Evolutionary conservation across 2,329 filamentous ascomycete genomes (phyloP), one percentile per base, ranked within the genome.

Genomic region (Amylocarpus encephaloides): DNA sequence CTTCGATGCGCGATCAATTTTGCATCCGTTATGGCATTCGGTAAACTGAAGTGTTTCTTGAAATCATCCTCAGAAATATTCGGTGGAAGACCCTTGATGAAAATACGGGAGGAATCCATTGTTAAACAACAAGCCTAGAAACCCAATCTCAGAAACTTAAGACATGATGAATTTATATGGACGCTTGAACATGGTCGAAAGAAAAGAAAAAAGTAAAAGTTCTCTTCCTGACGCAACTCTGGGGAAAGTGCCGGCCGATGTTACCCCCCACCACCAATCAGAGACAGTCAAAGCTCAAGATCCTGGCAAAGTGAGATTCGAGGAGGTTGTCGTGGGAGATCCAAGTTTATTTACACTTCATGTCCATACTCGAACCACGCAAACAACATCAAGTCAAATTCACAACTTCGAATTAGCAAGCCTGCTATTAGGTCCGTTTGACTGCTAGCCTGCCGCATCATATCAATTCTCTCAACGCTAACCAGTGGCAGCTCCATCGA

Each of bases 1-100:
- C 91, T 82, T 63, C 93, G 82, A 64, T 90, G 83, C 5, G 88
- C 81, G 65, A 97, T 88, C 66, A 96, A 80, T 77, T 95, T 95
- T 62, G 90, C 81, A 71, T 98, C 93, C 47, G 92, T 97, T 65
- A 96, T 81, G 56, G 86, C 75, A 55, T 80, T 80, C 55, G 84
- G 85, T 36, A 73, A 78, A 53, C 86, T 80, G 70, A 98, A 98
- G 71, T 97, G 91, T 66, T 88, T 90, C 66, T 82, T 83, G 66
- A 97, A 86, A 59, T 94, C 87, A 47, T 85, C 82, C 70, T 94
- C 89, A 11, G 83, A 85, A 63, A 95, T 85, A 49, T 80, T 87
- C 32, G 90, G 90, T 42, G 93, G 93, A 52, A 98, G 75, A 54
- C 91, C 77, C 79, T 86, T 77, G 79, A 97, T 73, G 73, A 94